phyloP scores from a whole-genome alignment of 2,329 filamentous ascomycete species.

The Triangularia setosa region DNA sequence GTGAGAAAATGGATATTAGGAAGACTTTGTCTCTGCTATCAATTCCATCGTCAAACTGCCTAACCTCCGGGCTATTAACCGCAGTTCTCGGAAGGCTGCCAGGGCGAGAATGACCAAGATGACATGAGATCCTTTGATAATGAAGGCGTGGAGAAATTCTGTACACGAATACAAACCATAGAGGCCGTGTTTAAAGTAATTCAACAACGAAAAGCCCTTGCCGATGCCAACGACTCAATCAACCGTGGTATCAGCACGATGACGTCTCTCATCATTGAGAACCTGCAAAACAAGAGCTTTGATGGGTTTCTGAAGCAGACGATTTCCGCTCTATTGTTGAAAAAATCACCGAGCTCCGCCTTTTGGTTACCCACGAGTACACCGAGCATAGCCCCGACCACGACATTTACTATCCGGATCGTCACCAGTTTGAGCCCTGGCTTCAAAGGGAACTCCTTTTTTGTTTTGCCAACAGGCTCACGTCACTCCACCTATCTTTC shows the following conservation, averaged over 20 bases:
- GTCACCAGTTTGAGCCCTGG: conserved; percentile 24
- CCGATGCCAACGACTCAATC: background rate
- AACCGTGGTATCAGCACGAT: background rate
- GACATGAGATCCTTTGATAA: background rate
- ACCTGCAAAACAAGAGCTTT: conserved; percentile 20
- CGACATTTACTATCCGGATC: conserved; percentile 19
- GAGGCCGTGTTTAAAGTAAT: conserved; percentile 20
- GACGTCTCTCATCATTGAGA: conserved; percentile 18
- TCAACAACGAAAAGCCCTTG: conserved; percentile 9
- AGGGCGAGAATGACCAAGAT: background rate
- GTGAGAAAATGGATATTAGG: background rate
- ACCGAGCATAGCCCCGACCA: conserved; percentile 14
- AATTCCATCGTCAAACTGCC: conserved; percentile 14
- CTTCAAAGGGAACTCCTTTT: conserved; percentile 19
- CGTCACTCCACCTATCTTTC: conserved; percentile 23
- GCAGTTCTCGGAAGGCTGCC: conserved; percentile 9
- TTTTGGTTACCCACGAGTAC: conserved; percentile 3
- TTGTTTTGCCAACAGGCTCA: conserved; percentile 19
- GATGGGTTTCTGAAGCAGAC: conserved; percentile 8
- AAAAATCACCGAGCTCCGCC: conserved; percentile 19
- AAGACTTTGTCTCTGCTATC: conserved; percentile 6
- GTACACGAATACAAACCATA: conserved; percentile 7
- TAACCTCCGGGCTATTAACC: conserved; percentile 12
- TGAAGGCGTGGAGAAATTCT: background rate
- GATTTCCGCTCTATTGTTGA: conserved; percentile 14